These are phyloP conservation scores for Sesbania bispinosa DNA, from an alignment of 306 rosid species.

Conservation along the genomic window DNA sequence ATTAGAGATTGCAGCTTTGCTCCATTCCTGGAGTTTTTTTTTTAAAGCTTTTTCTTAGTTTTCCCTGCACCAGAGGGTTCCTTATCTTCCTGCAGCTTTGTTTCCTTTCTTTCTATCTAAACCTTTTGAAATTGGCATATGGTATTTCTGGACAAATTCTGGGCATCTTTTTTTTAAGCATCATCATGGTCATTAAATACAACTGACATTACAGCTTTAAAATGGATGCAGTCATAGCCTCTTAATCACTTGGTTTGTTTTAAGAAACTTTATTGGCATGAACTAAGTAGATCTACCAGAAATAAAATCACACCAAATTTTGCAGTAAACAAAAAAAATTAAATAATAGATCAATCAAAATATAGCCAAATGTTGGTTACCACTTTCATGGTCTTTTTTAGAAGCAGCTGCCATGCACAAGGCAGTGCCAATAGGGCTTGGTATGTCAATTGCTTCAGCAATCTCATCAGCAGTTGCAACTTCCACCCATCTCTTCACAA, in stretches of 20 bases:
- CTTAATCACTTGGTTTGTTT: neutral
- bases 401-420: constrained; percentile 97
- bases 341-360: constrained; percentile 11
- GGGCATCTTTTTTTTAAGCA: neutral
- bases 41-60: neutral
- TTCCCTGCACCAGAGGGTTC: neutral
- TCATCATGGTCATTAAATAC: neutral
- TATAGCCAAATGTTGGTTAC: constrained; percentile 37
- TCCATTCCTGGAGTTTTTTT: neutral
- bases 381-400: constrained; percentile 92
- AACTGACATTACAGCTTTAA: neutral
- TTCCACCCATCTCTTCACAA: constrained; percentile 94
- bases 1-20: neutral
- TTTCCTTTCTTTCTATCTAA: constrained; percentile 2
- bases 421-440: constrained; percentile 83
- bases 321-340: neutral
- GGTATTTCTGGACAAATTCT: neutral
- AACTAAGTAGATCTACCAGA: neutral
- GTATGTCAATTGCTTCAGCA: constrained; percentile 78
- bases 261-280: neutral
- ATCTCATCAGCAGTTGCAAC: constrained; percentile 82
- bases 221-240: neutral
- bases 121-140: neutral
- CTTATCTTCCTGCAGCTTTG: neutral
- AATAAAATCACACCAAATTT: neutral